phyloP scores from a whole-genome alignment of 768 basidiomycete genomes.

The Gyrodon lividus region DNA sequence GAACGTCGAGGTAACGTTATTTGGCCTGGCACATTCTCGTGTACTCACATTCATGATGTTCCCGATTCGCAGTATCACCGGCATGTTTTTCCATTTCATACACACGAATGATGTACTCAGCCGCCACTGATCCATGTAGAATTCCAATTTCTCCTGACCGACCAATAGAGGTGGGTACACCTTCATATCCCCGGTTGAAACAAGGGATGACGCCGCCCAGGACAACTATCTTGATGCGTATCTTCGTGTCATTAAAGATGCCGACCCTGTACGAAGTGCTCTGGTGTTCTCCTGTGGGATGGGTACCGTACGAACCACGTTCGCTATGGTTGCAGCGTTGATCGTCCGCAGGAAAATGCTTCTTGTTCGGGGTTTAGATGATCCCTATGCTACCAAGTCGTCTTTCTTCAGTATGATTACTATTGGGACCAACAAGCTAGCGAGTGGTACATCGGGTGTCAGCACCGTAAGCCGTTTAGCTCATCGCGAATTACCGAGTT shows the following conservation, averaged over 20 bases:
- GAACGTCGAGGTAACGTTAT: slow-evolving; percentile 74
- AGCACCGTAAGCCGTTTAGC: slow-evolving; percentile 43
- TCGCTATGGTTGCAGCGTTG: slow-evolving; percentile 94
- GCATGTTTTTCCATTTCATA: slow-evolving; percentile 34
- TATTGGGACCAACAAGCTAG: slow-evolving; percentile 14
- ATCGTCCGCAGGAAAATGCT: slow-evolving; percentile 80
- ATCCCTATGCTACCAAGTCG: slow-evolving; percentile 66
- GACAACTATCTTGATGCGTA: slow-evolving; percentile 97
- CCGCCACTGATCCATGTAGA: slow-evolving; percentile 35
- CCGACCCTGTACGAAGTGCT: slow-evolving; percentile 78
- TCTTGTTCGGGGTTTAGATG: slow-evolving; percentile 59
- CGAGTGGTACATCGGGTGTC: slow-evolving; percentile 36
- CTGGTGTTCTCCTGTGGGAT: slow-evolving; percentile 96
- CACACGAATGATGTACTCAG: slow-evolving; percentile 8
- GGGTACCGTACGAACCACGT: slow-evolving; percentile 95
- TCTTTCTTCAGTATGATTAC: slow-evolving; percentile 12
- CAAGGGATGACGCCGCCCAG: slow-evolving; percentile 32
- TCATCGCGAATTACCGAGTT: background rate
- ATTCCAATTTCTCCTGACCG: slow-evolving; percentile 95
- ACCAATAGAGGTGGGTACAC: slow-evolving; percentile 70
- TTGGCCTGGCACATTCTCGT: background rate
- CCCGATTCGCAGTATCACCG: slow-evolving; percentile 64
- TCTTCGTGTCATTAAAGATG: slow-evolving; percentile 70
- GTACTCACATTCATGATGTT: slow-evolving; percentile 11
- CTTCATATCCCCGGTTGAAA: background rate